phyloP scores from a whole-genome alignment of 2,329 filamentous ascomycete species.

The Talaromyces albobiverticillius region DNA sequence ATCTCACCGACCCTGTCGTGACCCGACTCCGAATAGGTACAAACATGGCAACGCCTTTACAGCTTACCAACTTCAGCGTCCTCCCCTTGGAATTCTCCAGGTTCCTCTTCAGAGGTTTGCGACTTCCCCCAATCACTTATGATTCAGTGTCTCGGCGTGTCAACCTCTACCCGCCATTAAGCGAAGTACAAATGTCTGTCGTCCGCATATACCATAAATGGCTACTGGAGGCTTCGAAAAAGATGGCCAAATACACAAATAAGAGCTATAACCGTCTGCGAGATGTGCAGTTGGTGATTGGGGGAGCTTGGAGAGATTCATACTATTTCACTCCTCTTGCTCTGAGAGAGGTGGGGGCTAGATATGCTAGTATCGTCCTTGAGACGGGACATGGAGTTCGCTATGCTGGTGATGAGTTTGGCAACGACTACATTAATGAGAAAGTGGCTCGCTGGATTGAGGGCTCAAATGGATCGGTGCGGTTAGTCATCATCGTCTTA shows the following conservation, averaged over 20 bases:
- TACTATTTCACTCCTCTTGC: slow-evolving; percentile 4
- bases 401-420: not conserved
- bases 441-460: slow-evolving; percentile 2
- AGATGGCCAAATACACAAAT: not conserved
- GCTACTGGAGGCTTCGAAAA: not conserved
- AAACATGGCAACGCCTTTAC: not conserved
- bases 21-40: not conserved
- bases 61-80: not conserved
- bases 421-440: slow-evolving; percentile 1
- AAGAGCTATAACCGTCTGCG: not conserved
- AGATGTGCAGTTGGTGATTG: not conserved
- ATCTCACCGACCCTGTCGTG: not conserved
- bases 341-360: not conserved
- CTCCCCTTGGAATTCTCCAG: not conserved
- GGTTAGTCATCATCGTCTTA: not conserved
- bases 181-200: not conserved
- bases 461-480: not conserved
- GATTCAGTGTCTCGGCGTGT: not conserved
- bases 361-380: not conserved
- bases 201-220: not conserved
- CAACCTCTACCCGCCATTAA: not conserved
- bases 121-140: not conserved
- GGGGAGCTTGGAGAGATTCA: not conserved
- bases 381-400: not conserved
- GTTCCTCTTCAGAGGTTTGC: not conserved